Conservation (phyloP, 176 grass and related monocot species). For the Alloteropsis semialata region DNA sequence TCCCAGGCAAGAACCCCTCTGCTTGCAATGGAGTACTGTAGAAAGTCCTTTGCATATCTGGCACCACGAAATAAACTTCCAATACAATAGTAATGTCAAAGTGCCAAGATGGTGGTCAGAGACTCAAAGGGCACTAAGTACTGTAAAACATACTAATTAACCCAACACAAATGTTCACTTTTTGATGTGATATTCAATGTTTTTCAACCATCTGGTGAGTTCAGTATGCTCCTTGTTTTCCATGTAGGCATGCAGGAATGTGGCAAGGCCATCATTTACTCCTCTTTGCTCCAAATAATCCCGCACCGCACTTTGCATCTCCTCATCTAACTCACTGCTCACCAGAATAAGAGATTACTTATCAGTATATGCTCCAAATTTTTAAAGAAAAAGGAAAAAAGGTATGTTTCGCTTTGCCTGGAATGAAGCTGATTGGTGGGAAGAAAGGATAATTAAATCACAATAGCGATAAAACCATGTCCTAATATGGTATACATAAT, state of each 20-base stretch:
- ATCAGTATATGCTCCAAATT: background rate
- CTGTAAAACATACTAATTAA: background rate
- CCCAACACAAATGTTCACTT: constrained; percentile 22
- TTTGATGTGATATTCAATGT: constrained; percentile 52
- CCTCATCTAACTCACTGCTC: constrained; percentile 77
- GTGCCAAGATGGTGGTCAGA: background rate
- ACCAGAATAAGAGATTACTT: background rate
- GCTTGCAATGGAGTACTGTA: background rate
- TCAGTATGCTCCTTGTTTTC: constrained; percentile 71
- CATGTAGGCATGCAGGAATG: constrained; percentile 62
- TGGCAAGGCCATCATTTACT: constrained; percentile 70
- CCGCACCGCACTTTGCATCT: constrained; percentile 55
- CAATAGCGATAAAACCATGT: background rate
- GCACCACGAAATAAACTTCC: background rate
- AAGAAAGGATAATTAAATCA: background rate
- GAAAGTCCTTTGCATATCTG: background rate
- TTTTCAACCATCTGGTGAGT: constrained; percentile 62
- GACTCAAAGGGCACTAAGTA: too few species aligned
- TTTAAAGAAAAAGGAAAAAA: background rate
- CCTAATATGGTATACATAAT: background rate
- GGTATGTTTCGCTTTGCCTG: background rate
- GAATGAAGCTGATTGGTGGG: background rate
- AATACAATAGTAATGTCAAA: background rate
- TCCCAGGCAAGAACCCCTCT: background rate
- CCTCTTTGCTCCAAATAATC: constrained; percentile 77